Conservation (phyloP, 1,284 basidiomycete species). For the Sanguinoderma infundibulare region DNA sequence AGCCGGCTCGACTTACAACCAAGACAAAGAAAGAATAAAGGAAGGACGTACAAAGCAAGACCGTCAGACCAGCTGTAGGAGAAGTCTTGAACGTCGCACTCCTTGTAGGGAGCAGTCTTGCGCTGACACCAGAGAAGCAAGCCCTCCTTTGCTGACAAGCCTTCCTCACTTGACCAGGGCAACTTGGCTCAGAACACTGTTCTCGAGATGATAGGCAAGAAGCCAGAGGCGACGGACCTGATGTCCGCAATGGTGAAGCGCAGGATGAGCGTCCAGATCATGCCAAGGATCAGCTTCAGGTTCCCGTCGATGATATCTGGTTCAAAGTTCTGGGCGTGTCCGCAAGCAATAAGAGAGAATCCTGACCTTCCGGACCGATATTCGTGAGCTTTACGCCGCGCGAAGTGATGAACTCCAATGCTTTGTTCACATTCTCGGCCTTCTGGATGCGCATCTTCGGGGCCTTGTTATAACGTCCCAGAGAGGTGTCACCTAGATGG, state of each 20-base stretch:
- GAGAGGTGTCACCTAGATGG: slow-evolving; percentile 77
- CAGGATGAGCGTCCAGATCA: slow-evolving; percentile 98
- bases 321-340: not conserved
- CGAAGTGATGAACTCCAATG: slow-evolving; percentile 93
- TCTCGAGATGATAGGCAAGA: not conserved
- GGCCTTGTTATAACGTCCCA: slow-evolving; percentile 90
- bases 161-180: slow-evolving; percentile 79
- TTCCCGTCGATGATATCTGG: slow-evolving; percentile 98
- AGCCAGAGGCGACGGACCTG: slow-evolving; percentile 60
- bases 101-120: slow-evolving; percentile 90
- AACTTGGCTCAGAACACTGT: slow-evolving; percentile 7
- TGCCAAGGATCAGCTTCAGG: slow-evolving; percentile 94
- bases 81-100: slow-evolving; percentile 95
- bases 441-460: slow-evolving; percentile 95
- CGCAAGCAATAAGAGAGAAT: not conserved
- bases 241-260: slow-evolving; percentile 98
- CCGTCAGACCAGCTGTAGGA: slow-evolving; percentile 93
- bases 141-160: slow-evolving; percentile 95
- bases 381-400: slow-evolving; percentile 97
- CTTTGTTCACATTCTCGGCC: slow-evolving; percentile 97
- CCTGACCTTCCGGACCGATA: slow-evolving; percentile 89
- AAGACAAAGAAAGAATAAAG: not conserved
- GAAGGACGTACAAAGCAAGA: slow-evolving; percentile 76
- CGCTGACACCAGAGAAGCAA: slow-evolving; percentile 97
- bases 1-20: slow-evolving; percentile 14